Conservation (phyloP, 768 basidiomycete species). For the Pleurotus giganteus region DNA sequence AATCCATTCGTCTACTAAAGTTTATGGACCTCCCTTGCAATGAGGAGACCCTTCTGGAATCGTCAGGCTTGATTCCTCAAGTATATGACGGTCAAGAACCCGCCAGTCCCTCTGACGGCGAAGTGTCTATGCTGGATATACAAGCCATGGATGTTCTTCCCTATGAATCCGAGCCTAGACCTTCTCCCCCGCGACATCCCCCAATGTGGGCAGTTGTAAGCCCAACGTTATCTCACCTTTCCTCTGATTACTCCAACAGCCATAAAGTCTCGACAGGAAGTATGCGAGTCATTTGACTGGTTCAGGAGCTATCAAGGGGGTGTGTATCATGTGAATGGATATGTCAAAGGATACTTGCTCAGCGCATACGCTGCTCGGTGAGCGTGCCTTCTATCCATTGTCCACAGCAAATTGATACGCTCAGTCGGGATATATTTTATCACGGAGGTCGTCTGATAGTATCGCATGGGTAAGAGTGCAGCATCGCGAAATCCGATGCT, state of each 20-base stretch:
- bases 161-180: conserved; percentile 12
- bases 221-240: background rate
- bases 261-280: conserved; percentile 82
- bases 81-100: too few species aligned
- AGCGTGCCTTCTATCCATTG: conserved; percentile 11
- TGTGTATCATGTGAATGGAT: conserved; percentile 61
- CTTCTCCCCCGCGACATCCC: conserved; percentile 27
- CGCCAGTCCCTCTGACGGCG: too few species aligned
- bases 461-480: conserved; percentile 73
- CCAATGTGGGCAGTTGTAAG: conserved; percentile 45
- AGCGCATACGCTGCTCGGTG: conserved; percentile 69
- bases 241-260: conserved; percentile 22
- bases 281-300: conserved; percentile 77
- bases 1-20: too few species aligned
- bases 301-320: conserved; percentile 79
- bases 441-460: conserved; percentile 70
- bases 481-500: background rate
- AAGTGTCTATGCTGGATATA: too few species aligned
- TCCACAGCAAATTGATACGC: conserved; percentile 12
- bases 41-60: too few species aligned
- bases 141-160: too few species aligned
- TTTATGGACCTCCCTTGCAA: too few species aligned
- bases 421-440: conserved; percentile 67
- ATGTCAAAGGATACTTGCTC: conserved; percentile 75
- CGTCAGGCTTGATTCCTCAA: too few species aligned